phyloP scores from a whole-genome alignment of 495 filamentous ascomycete genomes.

The Poronia punctata region DNA sequence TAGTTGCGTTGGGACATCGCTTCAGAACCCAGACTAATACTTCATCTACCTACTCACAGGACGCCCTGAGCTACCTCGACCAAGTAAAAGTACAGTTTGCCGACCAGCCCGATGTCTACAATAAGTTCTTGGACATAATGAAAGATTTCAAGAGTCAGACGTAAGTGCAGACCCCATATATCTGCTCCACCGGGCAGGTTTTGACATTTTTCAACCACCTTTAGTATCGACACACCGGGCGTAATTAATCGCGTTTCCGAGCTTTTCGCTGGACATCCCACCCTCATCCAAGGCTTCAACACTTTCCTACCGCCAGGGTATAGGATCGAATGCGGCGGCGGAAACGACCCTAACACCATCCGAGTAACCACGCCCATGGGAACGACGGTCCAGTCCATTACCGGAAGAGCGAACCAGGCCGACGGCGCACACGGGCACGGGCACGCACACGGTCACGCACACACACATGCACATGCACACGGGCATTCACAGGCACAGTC shows the following conservation, averaged over 20 bases:
- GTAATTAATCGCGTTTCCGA: conserved; percentile 95
- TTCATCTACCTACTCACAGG: conserved; percentile 49
- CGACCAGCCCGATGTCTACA: conserved; percentile 96
- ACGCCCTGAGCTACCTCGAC: conserved; percentile 94
- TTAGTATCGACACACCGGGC: conserved; percentile 94
- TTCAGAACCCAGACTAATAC: conserved; percentile 13
- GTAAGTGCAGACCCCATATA: conserved; percentile 43
- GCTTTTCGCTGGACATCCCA: conserved; percentile 94
- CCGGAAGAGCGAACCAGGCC: conserved; percentile 34
- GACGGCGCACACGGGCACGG: conserved; percentile 36
- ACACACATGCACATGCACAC: too few relatives aligned
- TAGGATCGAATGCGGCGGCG: conserved; percentile 89
- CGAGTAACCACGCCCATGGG: conserved; percentile 95
- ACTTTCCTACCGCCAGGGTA: conserved; percentile 97
- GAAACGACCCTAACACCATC: conserved; percentile 89
- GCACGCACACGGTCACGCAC: too few relatives aligned
- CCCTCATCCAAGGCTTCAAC: conserved; percentile 96
- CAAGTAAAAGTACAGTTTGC: conserved; percentile 98
- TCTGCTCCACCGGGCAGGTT: conserved; percentile 4
- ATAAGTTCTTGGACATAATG: conserved; percentile 98
- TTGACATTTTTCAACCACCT: conserved; percentile 6
- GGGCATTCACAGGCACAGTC: too few relatives aligned
- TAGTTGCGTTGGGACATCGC: not conserved
- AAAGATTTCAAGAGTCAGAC: conserved; percentile 99
- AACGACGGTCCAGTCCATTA: conserved; percentile 50